Percentiles rank a stretch among this genome's conserved stretches.
Evolutionary conservation across 164 flowering plant species (phyloP).

Genomic region (Cinnamomum chago): DNA sequence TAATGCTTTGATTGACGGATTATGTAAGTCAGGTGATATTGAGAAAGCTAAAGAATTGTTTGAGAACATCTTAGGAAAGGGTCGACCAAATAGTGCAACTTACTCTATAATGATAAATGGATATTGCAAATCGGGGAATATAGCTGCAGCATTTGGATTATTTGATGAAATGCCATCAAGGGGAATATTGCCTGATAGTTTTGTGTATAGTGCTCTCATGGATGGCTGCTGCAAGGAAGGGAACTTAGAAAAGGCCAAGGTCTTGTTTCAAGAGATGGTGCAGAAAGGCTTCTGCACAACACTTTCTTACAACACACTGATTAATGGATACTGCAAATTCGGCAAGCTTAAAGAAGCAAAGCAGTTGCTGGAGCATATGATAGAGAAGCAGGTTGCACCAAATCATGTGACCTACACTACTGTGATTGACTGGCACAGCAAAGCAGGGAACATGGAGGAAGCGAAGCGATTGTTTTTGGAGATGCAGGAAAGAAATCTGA

Average conservation of each 20-base stretch:
- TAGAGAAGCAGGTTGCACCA: slow-evolving; percentile 36
- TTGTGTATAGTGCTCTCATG: slow-evolving; percentile 51
- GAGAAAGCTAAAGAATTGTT: slow-evolving; percentile 52
- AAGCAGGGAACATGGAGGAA: slow-evolving; percentile 44
- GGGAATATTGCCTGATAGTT: slow-evolving; percentile 46
- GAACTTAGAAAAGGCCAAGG: slow-evolving; percentile 49
- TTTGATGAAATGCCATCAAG: slow-evolving; percentile 46
- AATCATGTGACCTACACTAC: slow-evolving; percentile 61
- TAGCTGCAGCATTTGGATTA: slow-evolving; percentile 51
- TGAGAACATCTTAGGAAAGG: slow-evolving; percentile 35
- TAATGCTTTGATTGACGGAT: slow-evolving; percentile 54
- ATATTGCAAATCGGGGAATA: slow-evolving; percentile 52
- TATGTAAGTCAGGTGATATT: slow-evolving; percentile 53
- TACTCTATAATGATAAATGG: slow-evolving; percentile 65
- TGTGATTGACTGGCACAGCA: slow-evolving; percentile 51
- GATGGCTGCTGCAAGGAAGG: slow-evolving; percentile 62
- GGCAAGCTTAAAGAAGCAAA: slow-evolving; percentile 43
- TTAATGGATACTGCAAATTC: slow-evolving; percentile 56
- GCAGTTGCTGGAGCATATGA: slow-evolving; percentile 38
- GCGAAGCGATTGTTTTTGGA: slow-evolving; percentile 44
- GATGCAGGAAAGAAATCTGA: slow-evolving; percentile 51
- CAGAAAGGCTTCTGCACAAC: slow-evolving; percentile 47
- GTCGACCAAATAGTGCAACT: slow-evolving; percentile 50
- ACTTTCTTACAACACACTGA: slow-evolving; percentile 45
- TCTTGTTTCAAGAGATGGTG: slow-evolving; percentile 46